phyloP scores from a whole-genome alignment of 2,329 filamentous ascomycete genomes.

The Blumeria hordei region DNA sequence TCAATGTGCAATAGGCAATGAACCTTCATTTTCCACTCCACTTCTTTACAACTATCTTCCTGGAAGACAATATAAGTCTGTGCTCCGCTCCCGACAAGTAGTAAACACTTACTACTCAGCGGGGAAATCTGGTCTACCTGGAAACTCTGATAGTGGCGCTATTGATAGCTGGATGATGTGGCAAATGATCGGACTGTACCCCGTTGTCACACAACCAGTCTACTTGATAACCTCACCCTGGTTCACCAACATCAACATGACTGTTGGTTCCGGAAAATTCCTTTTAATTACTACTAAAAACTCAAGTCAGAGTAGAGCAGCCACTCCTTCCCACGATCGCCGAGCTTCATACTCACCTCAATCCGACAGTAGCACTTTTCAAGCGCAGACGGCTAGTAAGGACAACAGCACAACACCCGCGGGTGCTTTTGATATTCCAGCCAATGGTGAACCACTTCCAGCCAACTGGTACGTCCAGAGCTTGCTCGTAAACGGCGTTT shows the following conservation, averaged over 20 bases:
- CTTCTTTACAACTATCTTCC: constrained; percentile 42
- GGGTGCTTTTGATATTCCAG: constrained; percentile 19
- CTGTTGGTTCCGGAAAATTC: constrained; percentile 18
- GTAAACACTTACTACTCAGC: constrained; percentile 33
- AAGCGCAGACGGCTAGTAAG: background rate
- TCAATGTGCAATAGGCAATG: constrained; percentile 26
- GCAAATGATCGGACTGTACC: constrained; percentile 44
- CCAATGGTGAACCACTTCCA: background rate
- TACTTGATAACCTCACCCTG: constrained; percentile 41
- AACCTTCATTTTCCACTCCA: constrained; percentile 30
- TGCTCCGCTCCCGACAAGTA: constrained; percentile 29
- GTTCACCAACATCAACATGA: constrained; percentile 32
- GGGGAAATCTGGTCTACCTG: constrained; percentile 31
- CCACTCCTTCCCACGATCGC: background rate
- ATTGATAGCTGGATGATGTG: constrained; percentile 49
- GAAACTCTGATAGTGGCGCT: constrained; percentile 41
- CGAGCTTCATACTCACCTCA: background rate
- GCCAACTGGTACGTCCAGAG: constrained; percentile 34
- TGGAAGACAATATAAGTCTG: constrained; percentile 33
- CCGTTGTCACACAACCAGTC: constrained; percentile 40
- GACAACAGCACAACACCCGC: background rate
- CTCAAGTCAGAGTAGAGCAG: background rate
- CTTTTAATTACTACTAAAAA: constrained; percentile 22
- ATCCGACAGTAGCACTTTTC: background rate
- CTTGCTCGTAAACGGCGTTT: constrained; percentile 35